phyloP scores from a whole-genome alignment of 2,329 filamentous ascomycete genomes.

The Neofusicoccum kwambonambiense region DNA sequence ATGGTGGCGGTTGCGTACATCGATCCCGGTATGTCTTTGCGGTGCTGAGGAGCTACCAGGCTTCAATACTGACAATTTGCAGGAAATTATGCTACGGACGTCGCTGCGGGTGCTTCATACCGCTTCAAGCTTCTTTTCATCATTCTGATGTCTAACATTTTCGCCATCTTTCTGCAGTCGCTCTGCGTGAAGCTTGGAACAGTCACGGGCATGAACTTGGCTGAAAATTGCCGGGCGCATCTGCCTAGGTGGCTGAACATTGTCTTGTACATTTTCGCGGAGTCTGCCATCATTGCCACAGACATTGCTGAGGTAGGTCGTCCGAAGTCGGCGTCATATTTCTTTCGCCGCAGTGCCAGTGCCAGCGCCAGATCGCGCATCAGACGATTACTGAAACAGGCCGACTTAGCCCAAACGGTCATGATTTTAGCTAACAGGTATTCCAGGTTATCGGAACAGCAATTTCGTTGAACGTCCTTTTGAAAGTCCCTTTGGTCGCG shows the following conservation, averaged over 20 bases:
- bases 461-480: slow-evolving; percentile 55
- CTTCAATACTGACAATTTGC: slow-evolving; percentile 21
- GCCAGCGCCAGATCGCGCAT: background rate
- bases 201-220: slow-evolving; percentile 51
- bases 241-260: slow-evolving; percentile 56
- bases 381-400: background rate
- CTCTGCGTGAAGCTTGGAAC: slow-evolving; percentile 61
- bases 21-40: slow-evolving; percentile 41
- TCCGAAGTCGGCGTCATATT: background rate
- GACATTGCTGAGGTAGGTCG: slow-evolving; percentile 54
- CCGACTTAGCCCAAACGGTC: background rate
- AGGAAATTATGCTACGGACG: slow-evolving; percentile 70
- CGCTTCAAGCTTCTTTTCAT: slow-evolving; percentile 66
- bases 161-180: slow-evolving; percentile 69
- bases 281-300: slow-evolving; percentile 58
- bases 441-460: slow-evolving; percentile 54
- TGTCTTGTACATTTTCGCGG: slow-evolving; percentile 54
- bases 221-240: slow-evolving; percentile 49
- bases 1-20: slow-evolving; percentile 55
- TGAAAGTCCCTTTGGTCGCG: slow-evolving; percentile 54
- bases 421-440: background rate
- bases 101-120: slow-evolving; percentile 66
- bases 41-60: background rate
- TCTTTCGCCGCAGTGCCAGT: background rate
- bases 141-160: slow-evolving; percentile 66